Base-by-base conservation (phyloP, 371 early-diverging fungal genomes). In the Rhizomucor pusillus region DNA sequence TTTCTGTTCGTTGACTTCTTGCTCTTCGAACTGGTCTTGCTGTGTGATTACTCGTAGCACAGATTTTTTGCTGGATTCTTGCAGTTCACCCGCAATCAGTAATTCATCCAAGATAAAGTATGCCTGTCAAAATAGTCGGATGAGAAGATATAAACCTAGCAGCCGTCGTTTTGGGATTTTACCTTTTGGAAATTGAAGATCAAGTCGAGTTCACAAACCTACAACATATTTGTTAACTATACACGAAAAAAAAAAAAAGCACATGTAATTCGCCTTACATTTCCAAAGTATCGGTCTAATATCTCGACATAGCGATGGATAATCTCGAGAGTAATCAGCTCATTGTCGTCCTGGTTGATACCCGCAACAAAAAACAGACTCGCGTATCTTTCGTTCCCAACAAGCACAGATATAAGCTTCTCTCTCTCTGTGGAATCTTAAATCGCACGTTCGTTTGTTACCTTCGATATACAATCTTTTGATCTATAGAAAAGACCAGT, bases 251-350 rank as follows among this genome's bases (percentile, higher is more conserved):
- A n/a, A 3, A 23, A 45, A 18, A 44, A 37, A 22, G 37, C 37
- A 37, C 14, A 37, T 37, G 11, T 37, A 9, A 37, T 18, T 37
- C 20, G 7, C 29, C 68, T 62, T 77, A 93, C 97, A 67, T 97
- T 98, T 64, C 95, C 89, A 77, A 98, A 98, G 73, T 94, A 96
- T 56, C 93, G 89, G 75, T 98, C 99, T 47, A 98, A 71, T 11
- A 95, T 87, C 67, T 98, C 98, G 39, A 98, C 99, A 69, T 93
- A 98, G 40, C 99, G 90, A 56, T 98, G 99, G 49, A 98, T 93
- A 51, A 97, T 85, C 62, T 98, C 99, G 23, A 98, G 81, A 5
- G 86, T 85, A 33, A 97, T 68, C 14, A 98, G 85, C 64, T 98
- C 99, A 66, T 98, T 98, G 63, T 94, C 97, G 54, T 89, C 84